Percentiles rank a stretch among this genome's conserved stretches.
Evolutionary conservation across 2,329 filamentous ascomycete genomes (phyloP).

Genomic region (Diaporthe australafricana): DNA sequence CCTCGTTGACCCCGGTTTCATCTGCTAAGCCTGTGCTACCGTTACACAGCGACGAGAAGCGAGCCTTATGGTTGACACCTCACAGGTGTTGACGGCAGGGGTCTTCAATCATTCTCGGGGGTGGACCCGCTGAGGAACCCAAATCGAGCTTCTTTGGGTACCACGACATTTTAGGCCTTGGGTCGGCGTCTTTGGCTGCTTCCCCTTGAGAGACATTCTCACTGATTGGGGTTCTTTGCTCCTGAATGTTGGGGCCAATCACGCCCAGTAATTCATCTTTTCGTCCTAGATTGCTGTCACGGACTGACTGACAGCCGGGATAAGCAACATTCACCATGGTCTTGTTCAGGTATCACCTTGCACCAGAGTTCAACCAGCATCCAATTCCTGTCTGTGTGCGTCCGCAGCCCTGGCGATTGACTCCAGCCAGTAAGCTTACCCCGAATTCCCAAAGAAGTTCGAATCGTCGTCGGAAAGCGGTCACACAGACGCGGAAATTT

Average conservation of each 20-base stretch:
- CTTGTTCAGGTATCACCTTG: neutral
- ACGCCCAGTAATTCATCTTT: neutral
- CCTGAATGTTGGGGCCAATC: constrained; percentile 9
- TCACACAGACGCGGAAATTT: neutral
- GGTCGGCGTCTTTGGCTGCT: constrained; percentile 14
- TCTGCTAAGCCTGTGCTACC: constrained; percentile 24
- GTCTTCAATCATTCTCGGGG: constrained; percentile 20
- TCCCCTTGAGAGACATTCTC: constrained; percentile 8
- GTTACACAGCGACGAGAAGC: constrained; percentile 26
- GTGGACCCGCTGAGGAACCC: constrained; percentile 25
- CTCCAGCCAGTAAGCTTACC: neutral
- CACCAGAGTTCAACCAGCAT: neutral
- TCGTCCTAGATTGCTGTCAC: neutral
- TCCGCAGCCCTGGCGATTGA: neutral
- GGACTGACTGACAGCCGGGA: neutral
- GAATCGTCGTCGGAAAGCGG: neutral
- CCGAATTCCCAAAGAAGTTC: too few species aligned
- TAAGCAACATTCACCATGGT: neutral
- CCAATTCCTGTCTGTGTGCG: neutral
- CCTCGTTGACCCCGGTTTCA: constrained; percentile 17
- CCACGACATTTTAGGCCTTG: constrained; percentile 13
- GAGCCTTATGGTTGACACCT: constrained; percentile 21
- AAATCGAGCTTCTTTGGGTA: constrained; percentile 23
- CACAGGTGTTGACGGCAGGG: constrained; percentile 16
- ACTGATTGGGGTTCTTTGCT: neutral